Percentiles rank a stretch among this genome's conserved stretches.
Conservation (phyloP, 805 yeast genomes). For the Candida ipomoeae region DNA sequence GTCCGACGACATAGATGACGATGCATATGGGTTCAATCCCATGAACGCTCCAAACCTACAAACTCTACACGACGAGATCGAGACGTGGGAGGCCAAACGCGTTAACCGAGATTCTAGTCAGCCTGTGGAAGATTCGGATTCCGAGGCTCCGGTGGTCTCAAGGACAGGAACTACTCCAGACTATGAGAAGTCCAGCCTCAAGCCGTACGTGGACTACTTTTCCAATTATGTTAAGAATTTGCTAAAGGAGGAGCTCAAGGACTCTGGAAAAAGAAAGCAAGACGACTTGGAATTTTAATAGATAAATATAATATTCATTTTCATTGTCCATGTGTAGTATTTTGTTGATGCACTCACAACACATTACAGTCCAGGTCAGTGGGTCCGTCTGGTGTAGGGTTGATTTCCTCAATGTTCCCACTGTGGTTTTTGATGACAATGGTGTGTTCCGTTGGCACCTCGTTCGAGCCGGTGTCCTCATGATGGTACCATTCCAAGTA, state of each 20-base stretch:
- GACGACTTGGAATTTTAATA: slow-evolving; percentile 30
- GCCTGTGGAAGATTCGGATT: slow-evolving; percentile 21
- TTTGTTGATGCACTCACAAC: not conserved
- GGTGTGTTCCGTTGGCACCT: slow-evolving; percentile 22
- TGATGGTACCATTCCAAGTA: slow-evolving; percentile 70
- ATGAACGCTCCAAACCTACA: slow-evolving; percentile 72
- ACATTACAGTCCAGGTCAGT: not conserved
- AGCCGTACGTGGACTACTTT: slow-evolving; percentile 67
- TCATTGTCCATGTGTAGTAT: not conserved
- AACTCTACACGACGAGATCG: slow-evolving; percentile 61
- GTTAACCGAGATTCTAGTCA: slow-evolving; percentile 27
- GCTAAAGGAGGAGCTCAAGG: slow-evolving; percentile 49
- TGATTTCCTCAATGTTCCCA: slow-evolving; percentile 28
- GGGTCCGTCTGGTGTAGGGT: slow-evolving; percentile 3
- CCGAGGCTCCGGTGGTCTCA: slow-evolving; percentile 12
- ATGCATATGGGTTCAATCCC: slow-evolving; percentile 64
- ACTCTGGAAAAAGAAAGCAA: slow-evolving; percentile 22
- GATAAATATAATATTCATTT: not conserved
- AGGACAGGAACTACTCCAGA: slow-evolving; percentile 29
- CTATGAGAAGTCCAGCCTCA: slow-evolving; percentile 64
- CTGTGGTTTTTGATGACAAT: slow-evolving; percentile 36
- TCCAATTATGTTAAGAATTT: slow-evolving; percentile 56
- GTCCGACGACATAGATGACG: slow-evolving; percentile 31
- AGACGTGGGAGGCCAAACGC: slow-evolving; percentile 39
- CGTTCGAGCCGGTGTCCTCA: slow-evolving; percentile 12